Base-by-base conservation (phyloP, 1,139 yeast species). In the Hyphopichia pseudoburtonii region DNA sequence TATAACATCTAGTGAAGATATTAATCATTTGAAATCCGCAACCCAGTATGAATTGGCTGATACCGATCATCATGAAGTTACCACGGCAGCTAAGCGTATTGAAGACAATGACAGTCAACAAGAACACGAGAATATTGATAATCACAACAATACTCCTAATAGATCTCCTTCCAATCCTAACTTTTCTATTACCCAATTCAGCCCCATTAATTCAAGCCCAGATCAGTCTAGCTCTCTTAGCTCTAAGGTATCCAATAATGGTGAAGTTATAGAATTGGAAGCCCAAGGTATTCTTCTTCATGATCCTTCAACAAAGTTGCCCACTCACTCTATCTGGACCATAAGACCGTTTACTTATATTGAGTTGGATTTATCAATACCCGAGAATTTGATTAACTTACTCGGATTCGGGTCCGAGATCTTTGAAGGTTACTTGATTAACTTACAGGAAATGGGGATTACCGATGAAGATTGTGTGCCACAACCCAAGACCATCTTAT, bases 201-300 rank as follows among this genome's bases (percentile, higher is more conserved):
- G n/a, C n/a, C n/a, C n/a, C n/a, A n/a, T n/a, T n/a, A 10, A 21
- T 7, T 21, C 10, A 21, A 21, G 23, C 10, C 23, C 23, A 10
- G 29, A 27, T 16, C 33, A 45, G 1, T 36, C 47, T 19, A 56
- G 59, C 37, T 50, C 58, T 8, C 34, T 46, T 34, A 62, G 55
- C 41, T 61, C 72, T 30, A 57, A 57, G 36, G 37, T 76, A 11
- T 72, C 82, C 0, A 76, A 76, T 25, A 78, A 80, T 53, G 85
- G 85, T 7, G 78, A 73, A 9, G 62, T 76, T 11, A 74, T 82
- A 3, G 94, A 87, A 50, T 64, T 92, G 29, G 98, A 90, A 57
- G 97, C 96, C 0, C 97, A 90, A 53, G 99, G 99, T 5, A 84
- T 92, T n/a, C 60, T 92, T 26, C 84, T 92, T n/a, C 86, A 81